phyloP scores from a whole-genome alignment of 176 grass and related monocot genomes.

The Olyra latifolia region DNA sequence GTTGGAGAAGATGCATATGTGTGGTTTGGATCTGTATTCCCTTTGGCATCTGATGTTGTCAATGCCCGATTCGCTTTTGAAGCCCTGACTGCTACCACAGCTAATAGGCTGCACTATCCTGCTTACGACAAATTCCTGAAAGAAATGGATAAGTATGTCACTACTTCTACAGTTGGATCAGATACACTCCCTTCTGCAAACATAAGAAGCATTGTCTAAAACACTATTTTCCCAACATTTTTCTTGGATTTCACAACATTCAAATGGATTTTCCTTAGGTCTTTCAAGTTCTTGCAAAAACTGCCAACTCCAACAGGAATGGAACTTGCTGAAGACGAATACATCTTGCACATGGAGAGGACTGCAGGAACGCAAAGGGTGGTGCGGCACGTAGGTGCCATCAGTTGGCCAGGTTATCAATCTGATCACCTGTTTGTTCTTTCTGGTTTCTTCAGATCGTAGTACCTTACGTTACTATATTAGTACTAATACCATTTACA shows the following conservation, averaged over 20 bases:
- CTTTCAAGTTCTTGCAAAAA: conserved; percentile 55
- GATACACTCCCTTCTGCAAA: not conserved
- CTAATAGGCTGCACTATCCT: conserved; percentile 78
- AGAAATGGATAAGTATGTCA: conserved; percentile 82
- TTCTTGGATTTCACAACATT: not conserved
- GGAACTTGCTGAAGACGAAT: conserved; percentile 77
- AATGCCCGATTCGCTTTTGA: conserved; percentile 92
- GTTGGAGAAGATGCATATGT: conserved; percentile 82
- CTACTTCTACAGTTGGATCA: not conserved
- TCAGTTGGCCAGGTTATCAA: conserved; percentile 75
- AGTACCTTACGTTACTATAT: not conserved
- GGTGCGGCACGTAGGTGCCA: conserved; percentile 68
- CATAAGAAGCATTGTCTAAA: not conserved
- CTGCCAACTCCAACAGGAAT: conserved; percentile 60
- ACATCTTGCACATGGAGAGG: conserved; percentile 79
- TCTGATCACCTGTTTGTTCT: conserved; percentile 11
- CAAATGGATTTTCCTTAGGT: conserved; percentile 33
- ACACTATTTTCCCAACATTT: not conserved
- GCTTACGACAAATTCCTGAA: conserved; percentile 93
- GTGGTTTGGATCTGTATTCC: conserved; percentile 85
- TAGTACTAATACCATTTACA: not conserved
- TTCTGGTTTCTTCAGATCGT: conserved; percentile 15
- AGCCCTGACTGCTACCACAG: conserved; percentile 68
- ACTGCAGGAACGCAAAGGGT: conserved; percentile 72
- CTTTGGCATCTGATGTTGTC: conserved; percentile 76